A percentile compares a stretch with the other conserved stretches of the same genome.
phyloP scores from a whole-genome alignment of 2,329 filamentous ascomycete genomes.

The Septoria petroselini region DNA sequence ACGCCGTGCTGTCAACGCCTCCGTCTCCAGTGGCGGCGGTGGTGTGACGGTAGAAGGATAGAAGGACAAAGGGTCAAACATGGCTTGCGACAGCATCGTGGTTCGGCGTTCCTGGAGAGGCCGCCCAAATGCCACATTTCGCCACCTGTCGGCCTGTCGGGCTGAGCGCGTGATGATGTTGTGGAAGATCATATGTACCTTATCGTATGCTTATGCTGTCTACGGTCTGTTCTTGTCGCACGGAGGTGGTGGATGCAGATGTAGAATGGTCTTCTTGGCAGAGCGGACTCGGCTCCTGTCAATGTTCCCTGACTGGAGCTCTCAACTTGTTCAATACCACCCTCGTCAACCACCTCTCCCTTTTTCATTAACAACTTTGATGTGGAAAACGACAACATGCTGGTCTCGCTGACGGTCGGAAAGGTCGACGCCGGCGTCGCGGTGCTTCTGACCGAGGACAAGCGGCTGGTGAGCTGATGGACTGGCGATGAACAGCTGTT shows the following conservation, averaged over 20 bases:
- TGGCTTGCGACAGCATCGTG: conserved; percentile 6
- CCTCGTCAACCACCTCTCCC: not conserved
- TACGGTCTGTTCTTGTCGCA: too few relatives aligned
- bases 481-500: conserved; percentile 19
- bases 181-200: not conserved
- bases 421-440: conserved; percentile 99
- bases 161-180: not conserved
- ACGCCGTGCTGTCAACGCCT: not conserved
- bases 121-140: not conserved
- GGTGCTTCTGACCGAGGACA: conserved; percentile 93
- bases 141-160: not conserved
- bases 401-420: conserved; percentile 96
- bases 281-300: not conserved
- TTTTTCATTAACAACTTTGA: too few relatives aligned
- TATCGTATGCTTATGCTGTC: not conserved
- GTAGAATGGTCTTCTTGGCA: not conserved
- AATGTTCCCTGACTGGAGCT: not conserved
- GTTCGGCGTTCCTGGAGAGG: not conserved
- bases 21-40: not conserved
- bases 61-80: conserved; percentile 9
- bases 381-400: conserved; percentile 69
- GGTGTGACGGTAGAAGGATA: not conserved
- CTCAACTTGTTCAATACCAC: not conserved
- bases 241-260: not conserved
- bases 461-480: conserved; percentile 71